These are phyloP conservation scores for Chytriomyces confervae DNA, from an alignment of 192 early-diverging fungal species.

Conservation along the genomic window DNA sequence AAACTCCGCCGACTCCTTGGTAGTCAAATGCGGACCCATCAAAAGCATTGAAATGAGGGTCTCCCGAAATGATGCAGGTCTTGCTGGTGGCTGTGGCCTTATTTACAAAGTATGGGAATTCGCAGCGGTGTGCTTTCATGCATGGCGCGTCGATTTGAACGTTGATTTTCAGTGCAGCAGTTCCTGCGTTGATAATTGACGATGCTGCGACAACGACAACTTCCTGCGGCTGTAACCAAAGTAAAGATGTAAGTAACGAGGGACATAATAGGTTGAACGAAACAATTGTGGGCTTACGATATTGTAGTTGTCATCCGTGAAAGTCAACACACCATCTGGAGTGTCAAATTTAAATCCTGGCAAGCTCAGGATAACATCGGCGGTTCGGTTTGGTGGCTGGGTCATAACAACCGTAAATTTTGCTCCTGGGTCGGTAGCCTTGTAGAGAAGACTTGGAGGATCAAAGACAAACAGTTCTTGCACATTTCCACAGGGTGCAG, in stretches of 20 bases:
- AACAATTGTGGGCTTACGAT: not conserved
- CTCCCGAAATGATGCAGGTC: not conserved
- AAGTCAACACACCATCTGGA: not conserved
- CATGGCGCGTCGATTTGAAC: not conserved
- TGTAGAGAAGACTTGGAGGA: not conserved
- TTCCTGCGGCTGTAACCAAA: not conserved
- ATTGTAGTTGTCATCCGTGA: not conserved
- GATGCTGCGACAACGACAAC: constrained; percentile 2
- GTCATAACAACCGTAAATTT: not conserved
- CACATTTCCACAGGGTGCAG: not conserved
- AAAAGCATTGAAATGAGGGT: not conserved
- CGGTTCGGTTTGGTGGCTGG: not conserved
- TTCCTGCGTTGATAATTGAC: not conserved
- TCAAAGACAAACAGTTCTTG: not conserved
- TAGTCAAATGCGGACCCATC: not conserved
- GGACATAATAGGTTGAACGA: too few relatives aligned
- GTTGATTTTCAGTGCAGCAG: not conserved
- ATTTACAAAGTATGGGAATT: not conserved
- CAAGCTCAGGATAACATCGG: not conserved
- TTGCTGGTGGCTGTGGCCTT: not conserved
- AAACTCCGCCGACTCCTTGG: constrained; percentile 8
- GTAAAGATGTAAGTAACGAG: too few relatives aligned
- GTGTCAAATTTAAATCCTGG: not conserved
- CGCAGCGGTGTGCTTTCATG: not conserved
- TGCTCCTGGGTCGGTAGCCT: not conserved